These are phyloP conservation scores for Bocquillonia castaneifolia DNA, from an alignment of 441 rosid genomes.

Conservation along the genomic window DNA sequence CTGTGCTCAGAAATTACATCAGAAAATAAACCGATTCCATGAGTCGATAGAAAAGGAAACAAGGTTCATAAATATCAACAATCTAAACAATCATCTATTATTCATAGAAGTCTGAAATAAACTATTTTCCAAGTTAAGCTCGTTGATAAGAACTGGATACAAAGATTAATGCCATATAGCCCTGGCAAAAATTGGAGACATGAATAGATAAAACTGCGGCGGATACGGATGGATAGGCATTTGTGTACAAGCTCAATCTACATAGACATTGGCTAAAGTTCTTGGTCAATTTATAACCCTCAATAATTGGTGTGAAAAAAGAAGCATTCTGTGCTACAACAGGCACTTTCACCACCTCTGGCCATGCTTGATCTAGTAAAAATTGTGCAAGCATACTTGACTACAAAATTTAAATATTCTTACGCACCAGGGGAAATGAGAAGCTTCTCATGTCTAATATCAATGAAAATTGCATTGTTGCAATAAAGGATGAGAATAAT, in stretches of 20 bases:
- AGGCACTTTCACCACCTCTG: constrained; percentile 27
- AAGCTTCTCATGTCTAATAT: constrained; percentile 17
- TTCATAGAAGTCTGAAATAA: not conserved
- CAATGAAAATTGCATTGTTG: constrained; percentile 83
- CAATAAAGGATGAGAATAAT: constrained; percentile 66
- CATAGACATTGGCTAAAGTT: not conserved
- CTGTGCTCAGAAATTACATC: too few relatives aligned
- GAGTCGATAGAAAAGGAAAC: not conserved
- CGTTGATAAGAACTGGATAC: not conserved
- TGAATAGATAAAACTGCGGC: not conserved
- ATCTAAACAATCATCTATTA: not conserved
- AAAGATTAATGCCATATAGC: too few relatives aligned
- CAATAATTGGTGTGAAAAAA: constrained; percentile 9
- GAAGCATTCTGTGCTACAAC: constrained; percentile 27
- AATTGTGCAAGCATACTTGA: constrained; percentile 33
- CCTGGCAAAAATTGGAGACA: not conserved
- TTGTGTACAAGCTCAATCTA: not conserved
- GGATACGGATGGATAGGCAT: not conserved
- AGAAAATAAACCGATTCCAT: too few relatives aligned
- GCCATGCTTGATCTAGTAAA: constrained; percentile 38
- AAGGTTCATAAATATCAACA: not conserved
- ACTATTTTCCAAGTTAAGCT: not conserved
- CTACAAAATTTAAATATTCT: constrained; percentile 20
- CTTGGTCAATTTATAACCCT: constrained; percentile 9
- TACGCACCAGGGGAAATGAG: constrained; percentile 7